Evolutionary conservation across 1,284 basidiomycete species (phyloP).

Genomic region (Papiliotrema nemorosa): DNA sequence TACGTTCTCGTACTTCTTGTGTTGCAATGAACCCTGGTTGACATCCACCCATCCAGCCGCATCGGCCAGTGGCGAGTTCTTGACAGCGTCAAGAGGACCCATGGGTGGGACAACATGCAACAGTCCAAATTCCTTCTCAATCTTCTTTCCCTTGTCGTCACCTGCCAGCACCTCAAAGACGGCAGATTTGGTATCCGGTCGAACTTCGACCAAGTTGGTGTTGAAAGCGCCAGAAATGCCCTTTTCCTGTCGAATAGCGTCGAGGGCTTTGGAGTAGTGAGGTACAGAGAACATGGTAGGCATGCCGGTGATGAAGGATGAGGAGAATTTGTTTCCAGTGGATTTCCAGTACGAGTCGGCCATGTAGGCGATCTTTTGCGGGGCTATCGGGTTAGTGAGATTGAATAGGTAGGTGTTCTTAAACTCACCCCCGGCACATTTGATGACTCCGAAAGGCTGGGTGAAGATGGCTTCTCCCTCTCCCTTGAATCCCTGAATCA

Average conservation of each 20-base stretch:
- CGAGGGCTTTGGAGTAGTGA: constrained; percentile 84
- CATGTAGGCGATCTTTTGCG: constrained; percentile 95
- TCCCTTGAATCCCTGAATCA: constrained; percentile 73
- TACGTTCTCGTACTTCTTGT: constrained; percentile 75
- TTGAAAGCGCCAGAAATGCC: constrained; percentile 75
- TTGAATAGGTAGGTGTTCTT: background rate
- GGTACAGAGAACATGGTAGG: constrained; percentile 81
- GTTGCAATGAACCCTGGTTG: constrained; percentile 72
- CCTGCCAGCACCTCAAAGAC: constrained; percentile 75
- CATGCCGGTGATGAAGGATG: constrained; percentile 88
- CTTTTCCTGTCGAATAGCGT: constrained; percentile 72
- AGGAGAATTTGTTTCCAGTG: constrained; percentile 55
- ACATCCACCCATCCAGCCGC: constrained; percentile 84
- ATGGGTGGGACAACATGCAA: constrained; percentile 89
- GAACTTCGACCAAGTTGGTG: constrained; percentile 77
- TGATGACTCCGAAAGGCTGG: constrained; percentile 89
- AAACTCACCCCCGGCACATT: constrained; percentile 76
- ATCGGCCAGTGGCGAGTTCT: constrained; percentile 72
- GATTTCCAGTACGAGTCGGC: constrained; percentile 56
- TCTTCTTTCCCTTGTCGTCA: constrained; percentile 53
- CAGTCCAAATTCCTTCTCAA: constrained; percentile 73
- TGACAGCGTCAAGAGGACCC: constrained; percentile 81
- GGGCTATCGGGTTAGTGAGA: constrained; percentile 55
- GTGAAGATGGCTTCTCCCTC: constrained; percentile 80
- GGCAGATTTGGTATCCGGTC: constrained; percentile 66